These are phyloP conservation scores for Tulasnella calospora DNA, from an alignment of 768 basidiomycete species.

Conservation along the genomic window DNA sequence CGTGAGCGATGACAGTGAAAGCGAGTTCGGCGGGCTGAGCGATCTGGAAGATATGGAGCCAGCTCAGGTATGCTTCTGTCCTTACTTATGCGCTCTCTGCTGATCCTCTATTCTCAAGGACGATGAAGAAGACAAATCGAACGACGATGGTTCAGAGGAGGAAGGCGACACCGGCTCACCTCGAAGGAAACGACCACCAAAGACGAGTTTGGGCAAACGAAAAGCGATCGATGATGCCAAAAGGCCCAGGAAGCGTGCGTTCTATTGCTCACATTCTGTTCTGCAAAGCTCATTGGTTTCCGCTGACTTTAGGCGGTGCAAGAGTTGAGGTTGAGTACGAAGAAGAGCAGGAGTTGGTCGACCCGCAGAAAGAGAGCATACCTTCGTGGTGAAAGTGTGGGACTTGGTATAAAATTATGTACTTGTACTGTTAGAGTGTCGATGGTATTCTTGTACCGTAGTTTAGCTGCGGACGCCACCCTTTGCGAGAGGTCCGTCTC, in stretches of 20 bases:
- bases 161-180: constrained; percentile 35
- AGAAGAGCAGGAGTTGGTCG: constrained; percentile 61
- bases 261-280: constrained; percentile 32
- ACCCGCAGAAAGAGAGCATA: not conserved
- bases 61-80: constrained; percentile 32
- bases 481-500: no score
- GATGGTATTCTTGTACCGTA: no score
- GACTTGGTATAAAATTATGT: constrained; percentile 25
- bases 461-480: no score
- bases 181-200: constrained; percentile 38
- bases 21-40: constrained; percentile 57
- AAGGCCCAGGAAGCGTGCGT: constrained; percentile 54
- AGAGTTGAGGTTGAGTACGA: constrained; percentile 96
- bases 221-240: constrained; percentile 50
- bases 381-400: not conserved
- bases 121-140: constrained; percentile 44
- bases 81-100: not conserved
- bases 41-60: constrained; percentile 39
- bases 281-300: not conserved
- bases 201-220: constrained; percentile 59
- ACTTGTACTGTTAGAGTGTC: not conserved
- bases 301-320: constrained; percentile 52
- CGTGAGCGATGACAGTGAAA: constrained; percentile 69
- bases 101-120: constrained; percentile 32
- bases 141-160: constrained; percentile 47